Evolutionary conservation across 148 eudicot genomes (phyloP).

Genomic region (Cornus suecica): DNA sequence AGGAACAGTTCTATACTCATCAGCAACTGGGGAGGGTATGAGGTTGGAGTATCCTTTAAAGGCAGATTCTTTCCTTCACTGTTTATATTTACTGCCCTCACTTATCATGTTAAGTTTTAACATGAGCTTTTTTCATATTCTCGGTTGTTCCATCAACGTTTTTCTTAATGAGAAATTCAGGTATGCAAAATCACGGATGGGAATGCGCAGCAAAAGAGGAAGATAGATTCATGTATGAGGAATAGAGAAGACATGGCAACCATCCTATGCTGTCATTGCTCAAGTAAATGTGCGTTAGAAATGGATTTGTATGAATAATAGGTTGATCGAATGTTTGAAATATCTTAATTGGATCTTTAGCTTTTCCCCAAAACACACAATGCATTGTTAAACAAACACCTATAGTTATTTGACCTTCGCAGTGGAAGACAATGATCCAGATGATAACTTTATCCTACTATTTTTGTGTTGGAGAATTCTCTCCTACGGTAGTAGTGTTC

Average conservation of each 20-base stretch:
- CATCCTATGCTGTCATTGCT: background rate
- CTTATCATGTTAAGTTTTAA: background rate
- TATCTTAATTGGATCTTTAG: background rate
- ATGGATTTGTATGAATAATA: background rate
- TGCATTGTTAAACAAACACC: too few species aligned
- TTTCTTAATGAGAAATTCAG: conserved; percentile 49
- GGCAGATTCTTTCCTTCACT: background rate
- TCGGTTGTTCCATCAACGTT: background rate
- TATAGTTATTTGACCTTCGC: too few species aligned
- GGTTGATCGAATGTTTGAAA: background rate
- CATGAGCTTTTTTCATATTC: too few species aligned
- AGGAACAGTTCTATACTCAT: conserved; percentile 70
- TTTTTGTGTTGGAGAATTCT: too few species aligned
- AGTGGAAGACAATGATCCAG: too few species aligned
- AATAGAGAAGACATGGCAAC: background rate
- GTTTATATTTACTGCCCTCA: background rate
- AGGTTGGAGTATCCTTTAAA: conserved; percentile 89
- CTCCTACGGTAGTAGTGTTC: too few species aligned
- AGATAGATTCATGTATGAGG: conserved; percentile 31
- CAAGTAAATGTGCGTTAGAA: background rate
- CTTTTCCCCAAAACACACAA: too few species aligned
- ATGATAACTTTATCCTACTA: too few species aligned
- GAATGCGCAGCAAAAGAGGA: conserved; percentile 69
- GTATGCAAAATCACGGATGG: conserved; percentile 92
- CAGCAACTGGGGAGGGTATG: conserved; percentile 68